Base-by-base conservation (phyloP, 129 eudicot genomes). In the Artemisia tridentata region DNA sequence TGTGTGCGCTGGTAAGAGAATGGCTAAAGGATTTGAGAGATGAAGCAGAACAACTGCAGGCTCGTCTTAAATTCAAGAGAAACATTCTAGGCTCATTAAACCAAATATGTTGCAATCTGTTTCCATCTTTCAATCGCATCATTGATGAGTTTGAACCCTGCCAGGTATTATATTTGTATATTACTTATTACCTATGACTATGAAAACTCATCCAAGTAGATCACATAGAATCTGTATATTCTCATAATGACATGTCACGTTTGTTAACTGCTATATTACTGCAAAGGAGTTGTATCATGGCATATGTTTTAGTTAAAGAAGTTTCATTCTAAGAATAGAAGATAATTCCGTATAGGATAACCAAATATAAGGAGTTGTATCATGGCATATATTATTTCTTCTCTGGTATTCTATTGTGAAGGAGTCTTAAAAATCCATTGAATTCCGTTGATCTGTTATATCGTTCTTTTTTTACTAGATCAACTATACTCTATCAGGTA, bases 1-100 rank as follows among this genome's bases (percentile, higher is more conserved):
- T 85, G 47, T 49, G 71, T 51, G 68, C 73, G 56, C 80, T 90
- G 75, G 96, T 80, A 10, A 90, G 88, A 81, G 76, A 78, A 75
- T 93, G 99, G 99, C 81, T 84, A 16, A 82, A 57, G 48, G 93
- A 87, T 65, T 67, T 90, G 82, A 82, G 84, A 68, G 88, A 89
- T 75, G 91, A 85, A 75, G 71, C 71, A 53, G 88, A 87, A 75
- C 91, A 74, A 38, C 48, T 88, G 55, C 90, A 85, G 77, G 91
- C 80, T 67, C 89, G 81, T 68, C 84, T 93, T 66, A 61, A 80
- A 29, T 90, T 93, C 77, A 84, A 85, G 83, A 77, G 50, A 71
- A 84, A 81, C 68, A 67, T 93, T 64, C 49, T 76, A 3, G 87
- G 83, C 54, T 52, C 84, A 31, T 19, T 87, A 80, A 86, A 84